phyloP scores from a whole-genome alignment of 352 stramenopile species.

The Pythium chondricola region DNA sequence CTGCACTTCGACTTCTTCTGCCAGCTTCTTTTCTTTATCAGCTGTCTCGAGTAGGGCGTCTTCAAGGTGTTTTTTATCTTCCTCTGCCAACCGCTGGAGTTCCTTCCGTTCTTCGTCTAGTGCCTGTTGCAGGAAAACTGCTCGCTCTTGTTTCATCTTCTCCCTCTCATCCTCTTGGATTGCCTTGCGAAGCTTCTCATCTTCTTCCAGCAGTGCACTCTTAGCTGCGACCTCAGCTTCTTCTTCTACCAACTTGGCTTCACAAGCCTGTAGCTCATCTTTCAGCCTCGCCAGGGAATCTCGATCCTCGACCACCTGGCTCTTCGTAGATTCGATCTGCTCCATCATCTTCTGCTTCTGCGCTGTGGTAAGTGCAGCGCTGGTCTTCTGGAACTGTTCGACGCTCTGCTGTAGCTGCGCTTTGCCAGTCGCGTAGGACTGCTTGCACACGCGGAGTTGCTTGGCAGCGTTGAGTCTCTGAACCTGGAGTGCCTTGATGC shows the following conservation, averaged over 20 bases:
- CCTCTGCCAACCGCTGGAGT: slow-evolving; percentile 52
- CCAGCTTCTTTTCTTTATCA: slow-evolving; percentile 77
- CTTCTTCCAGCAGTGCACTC: slow-evolving; percentile 66
- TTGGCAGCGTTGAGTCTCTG: slow-evolving; percentile 73
- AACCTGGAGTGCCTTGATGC: slow-evolving; percentile 79
- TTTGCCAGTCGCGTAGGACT: slow-evolving; percentile 71
- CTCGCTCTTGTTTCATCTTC: slow-evolving; percentile 74
- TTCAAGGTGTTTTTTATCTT: slow-evolving; percentile 49
- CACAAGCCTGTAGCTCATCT: slow-evolving; percentile 52
- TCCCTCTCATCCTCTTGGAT: slow-evolving; percentile 81
- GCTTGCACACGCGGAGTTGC: slow-evolving; percentile 64
- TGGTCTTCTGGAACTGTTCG: slow-evolving; percentile 60
- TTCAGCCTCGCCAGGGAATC: slow-evolving; percentile 51
- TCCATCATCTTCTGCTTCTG: slow-evolving; percentile 62
- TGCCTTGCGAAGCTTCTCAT: slow-evolving; percentile 65
- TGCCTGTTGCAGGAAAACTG: slow-evolving; percentile 45
- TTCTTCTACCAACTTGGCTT: slow-evolving; percentile 63
- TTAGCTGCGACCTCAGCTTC: slow-evolving; percentile 67
- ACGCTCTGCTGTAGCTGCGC: slow-evolving; percentile 68
- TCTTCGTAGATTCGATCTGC: slow-evolving; percentile 51
- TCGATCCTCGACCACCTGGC: slow-evolving; percentile 49
- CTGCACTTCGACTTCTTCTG: slow-evolving; percentile 66
- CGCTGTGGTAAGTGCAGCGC: slow-evolving; percentile 23
- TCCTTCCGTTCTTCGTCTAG: slow-evolving; percentile 55
- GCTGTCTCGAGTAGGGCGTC: slow-evolving; percentile 39